phyloP scores from a whole-genome alignment of 192 early-diverging fungal species.

The Coemansia sp. region DNA sequence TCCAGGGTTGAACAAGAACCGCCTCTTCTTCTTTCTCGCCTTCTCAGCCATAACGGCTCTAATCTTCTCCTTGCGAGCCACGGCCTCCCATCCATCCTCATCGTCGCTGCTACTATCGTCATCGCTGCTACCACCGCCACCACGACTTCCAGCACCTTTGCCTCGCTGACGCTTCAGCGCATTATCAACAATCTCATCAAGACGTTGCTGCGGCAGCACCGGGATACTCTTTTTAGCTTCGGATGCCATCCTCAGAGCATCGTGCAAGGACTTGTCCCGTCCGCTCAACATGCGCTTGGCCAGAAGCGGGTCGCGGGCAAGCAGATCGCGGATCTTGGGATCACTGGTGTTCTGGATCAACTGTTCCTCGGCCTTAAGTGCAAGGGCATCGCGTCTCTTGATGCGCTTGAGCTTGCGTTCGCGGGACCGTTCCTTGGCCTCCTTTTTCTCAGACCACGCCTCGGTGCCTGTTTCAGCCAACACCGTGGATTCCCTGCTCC shows the following conservation, averaged over 20 bases:
- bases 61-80: slow-evolving; percentile 47
- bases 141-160: slow-evolving; percentile 7
- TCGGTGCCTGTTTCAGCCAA: neutral
- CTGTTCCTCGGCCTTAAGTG: slow-evolving; percentile 20
- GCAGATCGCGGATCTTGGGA: slow-evolving; percentile 33
- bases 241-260: slow-evolving; percentile 20
- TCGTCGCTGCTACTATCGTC: slow-evolving; percentile 25
- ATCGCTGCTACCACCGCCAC: slow-evolving; percentile 18
- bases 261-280: slow-evolving; percentile 50
- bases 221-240: neutral
- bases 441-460: slow-evolving; percentile 39
- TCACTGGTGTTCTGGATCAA: slow-evolving; percentile 38
- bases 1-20: slow-evolving; percentile 46
- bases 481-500: slow-evolving; percentile 28
- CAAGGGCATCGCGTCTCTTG: slow-evolving; percentile 26
- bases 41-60: slow-evolving; percentile 25
- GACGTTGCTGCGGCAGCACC: slow-evolving; percentile 12
- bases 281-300: slow-evolving; percentile 49
- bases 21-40: slow-evolving; percentile 23
- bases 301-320: slow-evolving; percentile 48
- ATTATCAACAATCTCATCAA: slow-evolving; percentile 36
- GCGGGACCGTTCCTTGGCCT: slow-evolving; percentile 27
- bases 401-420: slow-evolving; percentile 51
- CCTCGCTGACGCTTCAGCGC: slow-evolving; percentile 20
- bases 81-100: slow-evolving; percentile 40